Evolutionary conservation across 2,329 filamentous ascomycete genomes (phyloP).

Genomic region (Zalaria sp.): DNA sequence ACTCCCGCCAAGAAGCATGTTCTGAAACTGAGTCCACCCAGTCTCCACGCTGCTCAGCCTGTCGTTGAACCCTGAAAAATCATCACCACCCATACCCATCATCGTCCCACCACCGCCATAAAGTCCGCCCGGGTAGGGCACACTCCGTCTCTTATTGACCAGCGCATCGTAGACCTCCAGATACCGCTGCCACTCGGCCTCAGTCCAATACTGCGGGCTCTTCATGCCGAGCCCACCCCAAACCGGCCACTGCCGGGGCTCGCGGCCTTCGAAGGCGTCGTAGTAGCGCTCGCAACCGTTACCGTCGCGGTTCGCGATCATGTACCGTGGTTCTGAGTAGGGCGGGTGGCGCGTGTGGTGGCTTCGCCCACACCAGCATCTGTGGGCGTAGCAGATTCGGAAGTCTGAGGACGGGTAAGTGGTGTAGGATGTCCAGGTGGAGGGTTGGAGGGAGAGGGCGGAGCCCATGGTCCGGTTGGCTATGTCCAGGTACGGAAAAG

Average conservation of each 20-base stretch:
- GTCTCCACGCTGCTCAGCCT: too few relatives aligned
- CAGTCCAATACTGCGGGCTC: constrained; percentile 9
- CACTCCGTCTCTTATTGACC: too few relatives aligned
- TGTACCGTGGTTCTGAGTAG: constrained; percentile 5
- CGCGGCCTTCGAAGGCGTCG: constrained; percentile 12
- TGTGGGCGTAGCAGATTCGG: constrained; percentile 9
- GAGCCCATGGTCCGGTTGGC: constrained; percentile 11
- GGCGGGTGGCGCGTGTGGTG: constrained; percentile 7
- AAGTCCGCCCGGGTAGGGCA: too few relatives aligned
- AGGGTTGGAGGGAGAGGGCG: constrained; percentile 8
- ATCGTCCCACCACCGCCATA: too few relatives aligned
- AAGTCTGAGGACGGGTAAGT: constrained; percentile 12
- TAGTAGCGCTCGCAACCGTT: constrained; percentile 11
- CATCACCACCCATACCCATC: too few relatives aligned
- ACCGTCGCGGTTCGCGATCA: constrained; percentile 13
- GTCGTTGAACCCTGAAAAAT: too few relatives aligned
- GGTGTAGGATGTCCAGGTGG: constrained; percentile 8
- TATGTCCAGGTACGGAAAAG: neutral
- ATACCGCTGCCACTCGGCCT: constrained; percentile 11
- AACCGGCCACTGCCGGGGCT: constrained; percentile 4
- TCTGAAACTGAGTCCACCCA: too few relatives aligned
- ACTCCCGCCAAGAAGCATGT: too few relatives aligned
- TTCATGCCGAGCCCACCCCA: constrained; percentile 4
- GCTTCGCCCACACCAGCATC: constrained; percentile 10
- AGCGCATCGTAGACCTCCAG: too few relatives aligned